A percentile compares a stretch with the other conserved stretches of the same genome.
These are phyloP conservation scores for Anthostomella pinea DNA, from an alignment of 2,329 filamentous ascomycete species.

Conservation along the genomic window DNA sequence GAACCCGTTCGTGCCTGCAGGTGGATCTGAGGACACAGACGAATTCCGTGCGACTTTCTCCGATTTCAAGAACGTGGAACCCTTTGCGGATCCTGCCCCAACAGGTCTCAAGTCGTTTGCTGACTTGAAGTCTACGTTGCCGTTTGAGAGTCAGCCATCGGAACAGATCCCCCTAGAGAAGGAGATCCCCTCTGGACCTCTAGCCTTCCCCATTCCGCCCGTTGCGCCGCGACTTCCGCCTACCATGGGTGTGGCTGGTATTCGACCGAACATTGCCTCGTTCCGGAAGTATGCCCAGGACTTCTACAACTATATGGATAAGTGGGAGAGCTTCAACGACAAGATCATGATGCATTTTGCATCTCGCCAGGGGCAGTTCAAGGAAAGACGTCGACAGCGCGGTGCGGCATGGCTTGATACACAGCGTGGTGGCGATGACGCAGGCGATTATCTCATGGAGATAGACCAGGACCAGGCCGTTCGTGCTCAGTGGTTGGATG, in stretches of 20 bases:
- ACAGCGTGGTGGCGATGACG: constrained; percentile 36
- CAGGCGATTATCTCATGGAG: constrained; percentile 56
- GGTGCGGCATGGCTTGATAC: constrained; percentile 45
- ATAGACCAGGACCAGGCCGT: constrained; percentile 64
- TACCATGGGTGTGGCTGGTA: constrained; percentile 39
- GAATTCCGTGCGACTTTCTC: constrained; percentile 53
- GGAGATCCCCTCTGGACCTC: constrained; percentile 32
- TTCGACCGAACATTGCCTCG: constrained; percentile 40
- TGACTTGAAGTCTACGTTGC: constrained; percentile 55
- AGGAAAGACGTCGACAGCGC: constrained; percentile 37
- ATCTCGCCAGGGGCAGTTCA: constrained; percentile 46
- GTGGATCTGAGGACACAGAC: constrained; percentile 55
- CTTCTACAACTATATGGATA: constrained; percentile 52
- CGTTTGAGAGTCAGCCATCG: constrained; percentile 53
- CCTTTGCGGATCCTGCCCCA: constrained; percentile 44
- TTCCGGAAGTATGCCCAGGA: constrained; percentile 53
- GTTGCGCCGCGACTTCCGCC: constrained; percentile 47
- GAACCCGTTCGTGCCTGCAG: constrained; percentile 35
- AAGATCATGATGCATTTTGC: constrained; percentile 56
- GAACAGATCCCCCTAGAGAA: constrained; percentile 36
- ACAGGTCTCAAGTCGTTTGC: constrained; percentile 51
- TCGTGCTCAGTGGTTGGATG: constrained; percentile 57
- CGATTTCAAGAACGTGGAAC: constrained; percentile 56
- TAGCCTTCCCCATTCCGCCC: constrained; percentile 49
- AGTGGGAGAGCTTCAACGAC: constrained; percentile 50